phyloP scores from a whole-genome alignment of 2,329 filamentous ascomycete genomes.

The Hymenoscyphus linearis region DNA sequence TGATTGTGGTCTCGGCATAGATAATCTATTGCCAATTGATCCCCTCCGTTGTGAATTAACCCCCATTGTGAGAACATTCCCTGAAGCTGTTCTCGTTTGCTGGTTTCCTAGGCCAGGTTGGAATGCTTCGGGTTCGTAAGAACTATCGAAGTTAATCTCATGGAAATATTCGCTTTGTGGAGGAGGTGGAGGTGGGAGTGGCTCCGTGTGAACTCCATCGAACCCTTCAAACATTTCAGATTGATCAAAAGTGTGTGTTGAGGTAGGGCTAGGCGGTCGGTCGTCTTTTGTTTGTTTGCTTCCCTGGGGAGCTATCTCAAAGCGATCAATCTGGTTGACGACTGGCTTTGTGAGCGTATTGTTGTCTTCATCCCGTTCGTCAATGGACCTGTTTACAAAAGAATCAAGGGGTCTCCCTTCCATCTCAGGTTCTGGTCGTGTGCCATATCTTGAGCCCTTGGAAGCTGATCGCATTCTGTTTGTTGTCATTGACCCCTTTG shows the following conservation, averaged over 20 bases:
- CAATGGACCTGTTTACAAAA: slow-evolving; percentile 30
- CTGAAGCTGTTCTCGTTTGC: slow-evolving; percentile 2
- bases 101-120: neutral
- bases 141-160: neutral
- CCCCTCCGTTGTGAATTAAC: slow-evolving; percentile 15
- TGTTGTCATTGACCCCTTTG: slow-evolving; percentile 50
- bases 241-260: slow-evolving; percentile 53
- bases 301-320: slow-evolving; percentile 7
- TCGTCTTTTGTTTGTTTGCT: slow-evolving; percentile 8
- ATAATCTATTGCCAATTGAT: slow-evolving; percentile 17
- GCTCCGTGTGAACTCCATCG: slow-evolving; percentile 66
- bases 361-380: slow-evolving; percentile 25
- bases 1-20: slow-evolving; percentile 43
- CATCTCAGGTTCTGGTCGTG: slow-evolving; percentile 31
- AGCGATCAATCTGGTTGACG: slow-evolving; percentile 16
- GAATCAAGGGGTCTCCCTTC: slow-evolving; percentile 32
- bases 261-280: slow-evolving; percentile 25
- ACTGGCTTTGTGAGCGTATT: slow-evolving; percentile 22
- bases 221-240: slow-evolving; percentile 72
- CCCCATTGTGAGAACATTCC: slow-evolving; percentile 6
- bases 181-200: neutral
- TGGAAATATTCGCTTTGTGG: slow-evolving; percentile 1
- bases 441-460: slow-evolving; percentile 39
- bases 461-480: slow-evolving; percentile 51
- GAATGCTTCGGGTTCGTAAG: neutral